Conservation (phyloP, 2,329 filamentous ascomycete genomes). For the Pseudogymnoascus sp. region DNA sequence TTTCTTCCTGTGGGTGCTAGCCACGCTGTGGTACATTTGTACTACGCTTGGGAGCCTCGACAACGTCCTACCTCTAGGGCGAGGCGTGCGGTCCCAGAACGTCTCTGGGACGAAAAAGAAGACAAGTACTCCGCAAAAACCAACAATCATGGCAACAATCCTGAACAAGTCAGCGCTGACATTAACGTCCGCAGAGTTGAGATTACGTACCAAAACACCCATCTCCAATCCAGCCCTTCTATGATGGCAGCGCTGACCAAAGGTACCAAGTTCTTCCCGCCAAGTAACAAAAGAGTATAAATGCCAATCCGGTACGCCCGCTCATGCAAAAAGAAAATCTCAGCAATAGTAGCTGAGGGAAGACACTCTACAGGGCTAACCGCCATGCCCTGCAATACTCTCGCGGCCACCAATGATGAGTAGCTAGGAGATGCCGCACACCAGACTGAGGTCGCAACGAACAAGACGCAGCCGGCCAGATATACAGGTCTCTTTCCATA, state of each 20-base stretch:
- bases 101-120: slow-evolving; percentile 93
- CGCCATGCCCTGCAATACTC: slow-evolving; percentile 80
- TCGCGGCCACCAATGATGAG: slow-evolving; percentile 66
- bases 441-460: slow-evolving; percentile 72
- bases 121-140: slow-evolving; percentile 58
- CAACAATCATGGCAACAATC: slow-evolving; percentile 76
- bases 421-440: slow-evolving; percentile 79
- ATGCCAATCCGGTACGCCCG: slow-evolving; percentile 87
- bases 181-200: not conserved
- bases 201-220: slow-evolving; percentile 69
- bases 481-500: slow-evolving; percentile 90
- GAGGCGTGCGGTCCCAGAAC: slow-evolving; percentile 83
- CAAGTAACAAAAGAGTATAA: slow-evolving; percentile 79
- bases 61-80: slow-evolving; percentile 16
- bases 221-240: slow-evolving; percentile 69
- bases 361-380: slow-evolving; percentile 88
- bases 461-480: slow-evolving; percentile 66
- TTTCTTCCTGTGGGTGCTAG: slow-evolving; percentile 9
- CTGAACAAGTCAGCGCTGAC: slow-evolving; percentile 34
- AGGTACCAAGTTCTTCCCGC: slow-evolving; percentile 85
- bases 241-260: slow-evolving; percentile 82
- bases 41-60: slow-evolving; percentile 16
- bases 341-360: slow-evolving; percentile 86
- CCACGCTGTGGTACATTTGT: slow-evolving; percentile 17
- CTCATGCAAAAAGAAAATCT: slow-evolving; percentile 95